Base-by-base conservation (phyloP, 305 asterid genomes). In the Fraxinus albicans region DNA sequence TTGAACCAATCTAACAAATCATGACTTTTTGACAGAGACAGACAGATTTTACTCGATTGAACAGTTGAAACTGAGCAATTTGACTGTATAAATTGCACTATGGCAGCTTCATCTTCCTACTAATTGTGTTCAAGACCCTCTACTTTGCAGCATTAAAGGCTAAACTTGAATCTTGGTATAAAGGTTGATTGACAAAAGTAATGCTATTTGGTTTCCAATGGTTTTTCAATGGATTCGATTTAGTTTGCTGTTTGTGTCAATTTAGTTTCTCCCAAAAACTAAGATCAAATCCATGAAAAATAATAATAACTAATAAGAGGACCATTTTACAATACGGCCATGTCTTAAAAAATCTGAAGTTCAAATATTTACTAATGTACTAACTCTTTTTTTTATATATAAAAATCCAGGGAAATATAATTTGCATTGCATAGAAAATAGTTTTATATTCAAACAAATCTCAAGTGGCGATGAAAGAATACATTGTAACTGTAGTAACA, bases 1-100 rank as follows among this genome's bases (percentile, higher is more conserved):
- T 79, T 82, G 91, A 89, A 85, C 84, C 85, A 83, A 70, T 78
- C 86, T 36, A 76, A 80, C 85, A 81, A 78, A 67, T 34, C 77
- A 80, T 80, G 84, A 84, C 47, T 25, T 5, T 83, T 81, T 79
- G 85, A 47, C 13, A 47, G 55, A 47, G 5, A 47, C 55, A 2
- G 89, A 86, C 87, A 69, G 77, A 73, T 44, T 86, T 84, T 69
- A 67, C 38, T 27, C 36, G 84, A 75, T 84, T 65, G 82, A 83
- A 78, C 79, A 72, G 5, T 31, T 77, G 84, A 70, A 81, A 84
- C 85, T 84, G 74, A 84, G 79, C 69, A 65, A 63, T 77, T 84
- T 86, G 89, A 88, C 90, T 80, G 2, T 19, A 25, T 36, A 73
- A 17, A 42, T 87, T 84, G 79, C 80, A 77, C 4, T 55, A n/a